phyloP scores from a whole-genome alignment of 2,329 filamentous ascomycete species.

The Arthrobotrys pseudoclavata region DNA sequence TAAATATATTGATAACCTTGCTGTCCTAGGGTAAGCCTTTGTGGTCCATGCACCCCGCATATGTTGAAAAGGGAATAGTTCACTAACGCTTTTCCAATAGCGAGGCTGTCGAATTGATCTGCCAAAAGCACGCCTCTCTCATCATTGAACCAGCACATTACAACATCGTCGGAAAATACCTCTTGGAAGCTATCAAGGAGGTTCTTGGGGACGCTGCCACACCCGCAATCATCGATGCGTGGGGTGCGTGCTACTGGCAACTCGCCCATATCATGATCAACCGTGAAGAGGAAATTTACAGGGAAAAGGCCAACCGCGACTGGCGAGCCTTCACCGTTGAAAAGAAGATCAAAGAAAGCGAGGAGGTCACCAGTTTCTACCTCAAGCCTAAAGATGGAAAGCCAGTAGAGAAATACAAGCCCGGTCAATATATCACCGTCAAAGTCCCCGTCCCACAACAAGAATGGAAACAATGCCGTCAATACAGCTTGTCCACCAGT shows the following conservation, averaged over 20 bases:
- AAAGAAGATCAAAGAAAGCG: slow-evolving; percentile 75
- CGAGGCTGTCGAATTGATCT: slow-evolving; percentile 76
- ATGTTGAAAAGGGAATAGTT: background rate
- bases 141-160: slow-evolving; percentile 79
- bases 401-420: slow-evolving; percentile 74
- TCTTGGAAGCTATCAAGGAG: slow-evolving; percentile 76
- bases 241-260: slow-evolving; percentile 79
- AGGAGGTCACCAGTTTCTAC: slow-evolving; percentile 78
- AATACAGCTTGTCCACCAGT: slow-evolving; percentile 79
- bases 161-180: slow-evolving; percentile 76
- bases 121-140: slow-evolving; percentile 81
- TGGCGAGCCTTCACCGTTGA: slow-evolving; percentile 72
- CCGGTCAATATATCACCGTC: slow-evolving; percentile 81
- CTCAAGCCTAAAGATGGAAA: slow-evolving; percentile 75
- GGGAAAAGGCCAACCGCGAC: slow-evolving; percentile 66
- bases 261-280: slow-evolving; percentile 79
- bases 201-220: slow-evolving; percentile 79
- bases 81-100: slow-evolving; percentile 49
- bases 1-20: slow-evolving; percentile 70
- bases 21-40: slow-evolving; percentile 39
- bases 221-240: slow-evolving; percentile 76
- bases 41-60: background rate
- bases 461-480: slow-evolving; percentile 77
- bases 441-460: slow-evolving; percentile 74
- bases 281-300: slow-evolving; percentile 75